Evolutionary conservation across 495 filamentous ascomycete genomes (phyloP), one percentile per base, ranked within the genome.

Genomic region (Darksidea phi): DNA sequence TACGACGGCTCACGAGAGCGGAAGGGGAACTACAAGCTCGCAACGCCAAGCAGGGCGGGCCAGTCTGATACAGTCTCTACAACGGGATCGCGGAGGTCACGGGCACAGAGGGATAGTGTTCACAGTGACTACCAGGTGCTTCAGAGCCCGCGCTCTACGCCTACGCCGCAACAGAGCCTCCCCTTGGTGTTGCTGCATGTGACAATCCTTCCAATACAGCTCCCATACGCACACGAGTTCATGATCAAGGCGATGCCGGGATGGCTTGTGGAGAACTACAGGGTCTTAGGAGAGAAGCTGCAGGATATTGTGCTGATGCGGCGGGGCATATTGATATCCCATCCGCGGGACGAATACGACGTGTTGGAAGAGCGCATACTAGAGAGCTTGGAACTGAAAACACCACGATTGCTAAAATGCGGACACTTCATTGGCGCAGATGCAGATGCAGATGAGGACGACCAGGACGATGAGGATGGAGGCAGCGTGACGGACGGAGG

Each of bases 341-440:
- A 98, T 69, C 94, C 94, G 12, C 84, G 88, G 66, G 90, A 91
- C 58, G 87, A 95, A 63, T 97, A 92, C 68, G 93, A 95, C 68
- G 73, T 96, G 23, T 82, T 98, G 0, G 94, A 98, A 73, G 94
- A 97, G 72, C 80, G 91, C 15, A 76, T 98, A n/a, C 74, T 97
- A 3, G 93, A 96, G 73, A 86, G 87, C 7, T 74, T 98, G 24
- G 90, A 96, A 64, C 75, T 96, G 12, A 86, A 86, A 36, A 76
- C 82, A 0, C 86, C 89, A 0, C 76, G 86, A 2, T 82, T 90
- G 43, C 73, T 93, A 1, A 87, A 89, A 67, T 90, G 89, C 55
- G 94, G 94, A 0, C 90, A 97, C 68, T 69, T 79, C 80, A 12
- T 60, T 38, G 52, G 54, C 0, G 38, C 43, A 12, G 63, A 59